phyloP scores from a whole-genome alignment of 31 red algal genomes.

The Porphyra umbilicalis region DNA sequence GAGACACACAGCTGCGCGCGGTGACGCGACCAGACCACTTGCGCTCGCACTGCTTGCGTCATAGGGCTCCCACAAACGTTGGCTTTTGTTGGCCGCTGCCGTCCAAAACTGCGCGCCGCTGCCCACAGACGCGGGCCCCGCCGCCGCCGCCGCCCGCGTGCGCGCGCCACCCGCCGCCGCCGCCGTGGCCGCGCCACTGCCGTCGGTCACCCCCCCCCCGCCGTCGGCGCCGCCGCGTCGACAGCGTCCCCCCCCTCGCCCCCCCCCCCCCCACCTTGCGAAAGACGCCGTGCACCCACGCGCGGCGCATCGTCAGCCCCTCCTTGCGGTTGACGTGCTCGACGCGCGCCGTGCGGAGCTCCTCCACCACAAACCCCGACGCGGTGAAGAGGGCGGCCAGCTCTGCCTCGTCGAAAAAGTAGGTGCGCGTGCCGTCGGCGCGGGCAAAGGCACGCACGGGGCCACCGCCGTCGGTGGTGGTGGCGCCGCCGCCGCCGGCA shows the following conservation, averaged over 20 bases:
- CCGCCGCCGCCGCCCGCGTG: not conserved
- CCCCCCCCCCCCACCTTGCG: not conserved
- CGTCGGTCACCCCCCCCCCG: too few relatives aligned
- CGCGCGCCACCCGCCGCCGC: not conserved
- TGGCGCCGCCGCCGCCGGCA: not conserved
- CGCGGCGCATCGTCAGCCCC: slow-evolving; percentile 20
- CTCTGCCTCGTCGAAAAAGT: slow-evolving; percentile 21
- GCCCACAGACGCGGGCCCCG: not conserved
- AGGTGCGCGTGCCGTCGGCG: slow-evolving; percentile 32
- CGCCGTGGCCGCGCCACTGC: not conserved
- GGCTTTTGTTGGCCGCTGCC: too few relatives aligned
- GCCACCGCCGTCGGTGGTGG: not conserved
- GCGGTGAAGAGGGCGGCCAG: slow-evolving; percentile 15
- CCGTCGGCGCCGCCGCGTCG: too few relatives aligned
- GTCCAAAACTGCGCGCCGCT: too few relatives aligned
- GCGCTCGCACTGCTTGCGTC: too few relatives aligned
- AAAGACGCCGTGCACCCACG: slow-evolving; percentile 43
- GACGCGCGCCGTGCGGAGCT: slow-evolving; percentile 1
- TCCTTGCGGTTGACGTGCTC: slow-evolving; percentile 29
- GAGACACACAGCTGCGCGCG: too few relatives aligned
- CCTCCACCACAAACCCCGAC: slow-evolving; percentile 4
- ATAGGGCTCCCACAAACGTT: too few relatives aligned
- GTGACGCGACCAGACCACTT: too few relatives aligned
- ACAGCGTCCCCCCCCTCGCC: not conserved
- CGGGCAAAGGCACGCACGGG: slow-evolving; percentile 2